Conservation (phyloP, 441 rosid genomes). For the Adansonia grandidieri region DNA sequence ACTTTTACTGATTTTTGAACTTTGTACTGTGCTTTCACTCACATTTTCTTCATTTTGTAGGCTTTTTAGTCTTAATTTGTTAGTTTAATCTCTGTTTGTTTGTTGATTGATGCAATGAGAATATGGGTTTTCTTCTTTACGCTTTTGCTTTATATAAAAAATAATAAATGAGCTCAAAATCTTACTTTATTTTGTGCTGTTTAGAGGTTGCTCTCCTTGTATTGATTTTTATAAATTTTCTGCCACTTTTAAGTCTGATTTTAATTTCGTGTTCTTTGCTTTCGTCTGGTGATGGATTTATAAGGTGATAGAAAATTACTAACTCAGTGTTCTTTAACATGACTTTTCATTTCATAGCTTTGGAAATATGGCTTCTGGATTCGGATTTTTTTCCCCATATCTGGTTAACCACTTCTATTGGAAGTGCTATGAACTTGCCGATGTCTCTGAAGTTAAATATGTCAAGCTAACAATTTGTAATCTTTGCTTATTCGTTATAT, state of each 20-base stretch:
- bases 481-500: background rate
- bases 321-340: background rate
- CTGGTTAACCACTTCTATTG: background rate
- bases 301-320: background rate
- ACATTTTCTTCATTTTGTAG: background rate
- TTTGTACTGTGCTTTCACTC: background rate
- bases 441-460: background rate
- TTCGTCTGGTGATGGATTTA: background rate
- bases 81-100: background rate
- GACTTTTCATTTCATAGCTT: background rate
- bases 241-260: background rate
- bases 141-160: background rate
- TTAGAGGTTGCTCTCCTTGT: background rate
- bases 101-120: background rate
- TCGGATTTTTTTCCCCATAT: background rate
- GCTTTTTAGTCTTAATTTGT: background rate
- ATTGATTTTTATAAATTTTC: background rate
- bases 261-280: background rate
- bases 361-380: background rate
- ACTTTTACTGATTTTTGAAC: background rate
- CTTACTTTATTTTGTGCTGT: background rate
- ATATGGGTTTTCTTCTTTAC: background rate
- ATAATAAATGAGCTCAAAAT: background rate
- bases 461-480: background rate
- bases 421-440: background rate